Evolutionary conservation across 352 stramenopile species (phyloP).

Genomic region (Phytophthora pistaciae): DNA sequence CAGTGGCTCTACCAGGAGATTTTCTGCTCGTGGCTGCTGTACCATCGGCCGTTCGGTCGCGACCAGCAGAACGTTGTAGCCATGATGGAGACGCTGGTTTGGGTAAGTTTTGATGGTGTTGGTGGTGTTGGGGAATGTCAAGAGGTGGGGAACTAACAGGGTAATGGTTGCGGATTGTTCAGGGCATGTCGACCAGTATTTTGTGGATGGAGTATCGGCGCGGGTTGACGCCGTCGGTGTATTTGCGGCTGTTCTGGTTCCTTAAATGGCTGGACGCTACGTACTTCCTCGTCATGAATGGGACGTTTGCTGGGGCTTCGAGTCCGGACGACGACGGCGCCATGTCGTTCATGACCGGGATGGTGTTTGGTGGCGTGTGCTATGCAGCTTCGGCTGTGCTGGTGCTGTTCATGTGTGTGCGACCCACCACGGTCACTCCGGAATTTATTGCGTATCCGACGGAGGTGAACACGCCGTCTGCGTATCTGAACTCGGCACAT

Average conservation of each 20-base stretch:
- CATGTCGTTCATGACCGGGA: slow-evolving; percentile 15
- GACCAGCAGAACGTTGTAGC: slow-evolving; percentile 48
- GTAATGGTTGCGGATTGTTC: neutral
- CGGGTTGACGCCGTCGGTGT: slow-evolving; percentile 58
- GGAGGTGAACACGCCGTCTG: slow-evolving; percentile 62
- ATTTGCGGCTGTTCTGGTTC: slow-evolving; percentile 72
- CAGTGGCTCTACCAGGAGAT: slow-evolving; percentile 63
- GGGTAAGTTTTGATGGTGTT: slow-evolving; percentile 40
- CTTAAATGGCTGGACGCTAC: slow-evolving; percentile 62
- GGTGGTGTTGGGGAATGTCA: neutral
- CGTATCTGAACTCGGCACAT: slow-evolving; percentile 60
- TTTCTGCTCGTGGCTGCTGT: slow-evolving; percentile 49
- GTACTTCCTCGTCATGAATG: slow-evolving; percentile 53
- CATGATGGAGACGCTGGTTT: slow-evolving; percentile 68
- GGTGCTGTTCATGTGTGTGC: slow-evolving; percentile 57
- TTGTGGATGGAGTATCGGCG: slow-evolving; percentile 86
- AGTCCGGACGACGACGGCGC: neutral
- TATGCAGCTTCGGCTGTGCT: slow-evolving; percentile 58
- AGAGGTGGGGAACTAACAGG: too few relatives aligned
- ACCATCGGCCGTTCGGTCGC: slow-evolving; percentile 34
- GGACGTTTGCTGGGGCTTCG: slow-evolving; percentile 22
- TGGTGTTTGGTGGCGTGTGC: slow-evolving; percentile 43
- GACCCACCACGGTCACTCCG: slow-evolving; percentile 56
- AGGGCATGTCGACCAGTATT: slow-evolving; percentile 58
- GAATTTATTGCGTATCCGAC: slow-evolving; percentile 59